These are phyloP conservation scores for Fusarium incarnatum DNA, from an alignment of 2,329 filamentous ascomycete species.

Conservation along the genomic window DNA sequence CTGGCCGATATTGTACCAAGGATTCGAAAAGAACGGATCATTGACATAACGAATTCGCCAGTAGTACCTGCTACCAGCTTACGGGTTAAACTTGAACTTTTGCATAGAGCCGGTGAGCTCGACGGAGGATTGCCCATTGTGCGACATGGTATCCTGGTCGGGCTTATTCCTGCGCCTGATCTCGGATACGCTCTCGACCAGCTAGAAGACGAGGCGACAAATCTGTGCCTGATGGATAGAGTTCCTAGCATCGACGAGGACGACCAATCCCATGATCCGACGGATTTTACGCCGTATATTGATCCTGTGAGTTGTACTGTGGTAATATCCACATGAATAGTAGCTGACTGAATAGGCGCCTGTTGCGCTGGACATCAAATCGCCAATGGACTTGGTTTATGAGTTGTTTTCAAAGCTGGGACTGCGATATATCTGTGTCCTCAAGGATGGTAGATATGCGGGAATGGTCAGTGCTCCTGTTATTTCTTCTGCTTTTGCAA, in stretches of 20 bases:
- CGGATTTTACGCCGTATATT: conserved; percentile 90
- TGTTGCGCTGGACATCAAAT: conserved; percentile 86
- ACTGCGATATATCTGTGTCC: conserved; percentile 89
- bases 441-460: conserved; percentile 84
- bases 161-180: conserved; percentile 92
- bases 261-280: conserved; percentile 74
- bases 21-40: conserved; percentile 79
- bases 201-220: conserved; percentile 78
- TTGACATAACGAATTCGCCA: conserved; percentile 88
- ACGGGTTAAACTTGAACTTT: conserved; percentile 80
- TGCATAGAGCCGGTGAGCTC: conserved; percentile 88
- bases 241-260: conserved; percentile 71
- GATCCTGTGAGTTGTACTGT: conserved; percentile 73
- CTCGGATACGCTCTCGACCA: conserved; percentile 92
- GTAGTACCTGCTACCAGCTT: conserved; percentile 81
- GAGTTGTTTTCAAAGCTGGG: conserved; percentile 97
- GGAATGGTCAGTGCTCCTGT: conserved; percentile 77
- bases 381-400: conserved; percentile 94
- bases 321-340: neutral
- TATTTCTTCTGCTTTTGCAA: neutral
- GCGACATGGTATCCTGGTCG: conserved; percentile 81
- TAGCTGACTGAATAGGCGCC: conserved; percentile 70
- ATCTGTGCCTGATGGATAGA: conserved; percentile 84
- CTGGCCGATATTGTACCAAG: conserved; percentile 87
- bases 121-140: conserved; percentile 93